Base-by-base conservation (phyloP, 768 basidiomycete species). In the Kwoniella shandongensis region DNA sequence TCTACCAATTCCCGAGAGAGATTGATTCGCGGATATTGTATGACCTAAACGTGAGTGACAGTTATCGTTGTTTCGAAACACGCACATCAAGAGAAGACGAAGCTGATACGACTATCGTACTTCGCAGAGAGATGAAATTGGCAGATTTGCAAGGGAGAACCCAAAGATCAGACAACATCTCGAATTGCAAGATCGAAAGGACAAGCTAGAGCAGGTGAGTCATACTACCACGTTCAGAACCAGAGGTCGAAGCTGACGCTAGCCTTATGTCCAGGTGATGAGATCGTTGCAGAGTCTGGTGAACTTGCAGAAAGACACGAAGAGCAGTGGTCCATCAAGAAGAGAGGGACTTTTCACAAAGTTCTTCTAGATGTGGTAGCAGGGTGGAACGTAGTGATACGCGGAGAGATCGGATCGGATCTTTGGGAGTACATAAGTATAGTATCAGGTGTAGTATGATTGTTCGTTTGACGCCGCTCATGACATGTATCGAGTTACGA, bases 1-100 rank as follows among this genome's bases (percentile, higher is more conserved):
- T 98, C 81, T 96, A 98, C 71, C 91, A 96, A 89, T 97, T 99
- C 81, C 94, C 96, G 60, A 86, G 94, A 29, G 94, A 97, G 78
- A 97, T 99, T 56, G 94, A 98, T 76, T 89, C 90, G 20, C 83
- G 92, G 23, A 78, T 99, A 47, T 81, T 94, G 26, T 96, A 97
- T 67, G 89, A 94, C 74, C 81, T 97, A n/a, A 88, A 96, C 73
- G 76, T 77, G 53, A 65, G 76, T 72, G n/a, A 27, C 36, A 3
- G 8, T 47, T 18, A 29, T 35, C 48, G n/a, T 44, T 44, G 22
- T 27, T n/a, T 22, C 18, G 3, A 25, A 32, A 20, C 13, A 30
- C 8, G n/a, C 10, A 44, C 23, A n/a, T 7, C 41, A n/a, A 38
- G 10, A 38, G n/a, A 38, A 10, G 17, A 44, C 17, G 23, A 20